These are phyloP conservation scores for Trebouxia gelatinosa DNA, from an alignment of 163 green algal genomes.

Conservation along the genomic window DNA sequence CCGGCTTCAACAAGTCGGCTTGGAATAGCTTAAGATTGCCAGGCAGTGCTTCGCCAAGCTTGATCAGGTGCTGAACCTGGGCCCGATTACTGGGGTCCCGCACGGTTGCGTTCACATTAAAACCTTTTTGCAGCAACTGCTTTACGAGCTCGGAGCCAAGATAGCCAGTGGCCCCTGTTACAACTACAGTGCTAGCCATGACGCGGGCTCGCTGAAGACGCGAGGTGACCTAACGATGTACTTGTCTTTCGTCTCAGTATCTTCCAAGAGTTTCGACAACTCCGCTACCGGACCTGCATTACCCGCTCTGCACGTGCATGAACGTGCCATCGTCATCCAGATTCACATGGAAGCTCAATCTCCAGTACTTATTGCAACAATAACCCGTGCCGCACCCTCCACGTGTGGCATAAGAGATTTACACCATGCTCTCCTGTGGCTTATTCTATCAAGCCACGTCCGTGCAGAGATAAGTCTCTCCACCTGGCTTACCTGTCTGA, in stretches of 20 bases:
- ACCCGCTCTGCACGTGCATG: too few relatives aligned
- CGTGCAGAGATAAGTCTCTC: too few relatives aligned
- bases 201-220: too few relatives aligned
- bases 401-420: too few relatives aligned
- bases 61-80: slow-evolving; percentile 43
- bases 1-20: slow-evolving; percentile 29
- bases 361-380: too few relatives aligned
- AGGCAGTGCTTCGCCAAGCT: slow-evolving; percentile 34
- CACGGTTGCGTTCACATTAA: slow-evolving; percentile 60
- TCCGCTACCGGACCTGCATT: too few relatives aligned
- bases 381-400: too few relatives aligned
- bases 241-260: neutral
- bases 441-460: too few relatives aligned
- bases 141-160: slow-evolving; percentile 67
- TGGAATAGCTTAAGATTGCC: slow-evolving; percentile 11
- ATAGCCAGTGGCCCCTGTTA: slow-evolving; percentile 67
- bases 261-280: neutral
- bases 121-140: slow-evolving; percentile 68
- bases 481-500: too few relatives aligned
- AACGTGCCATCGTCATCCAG: too few relatives aligned
- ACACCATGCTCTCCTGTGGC: too few relatives aligned
- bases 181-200: slow-evolving; percentile 34
- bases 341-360: too few relatives aligned
- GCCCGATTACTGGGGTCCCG: slow-evolving; percentile 40
- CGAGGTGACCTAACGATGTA: neutral